These are phyloP conservation scores for Canna indica DNA, from an alignment of 176 grass and related monocot species.

Conservation along the genomic window DNA sequence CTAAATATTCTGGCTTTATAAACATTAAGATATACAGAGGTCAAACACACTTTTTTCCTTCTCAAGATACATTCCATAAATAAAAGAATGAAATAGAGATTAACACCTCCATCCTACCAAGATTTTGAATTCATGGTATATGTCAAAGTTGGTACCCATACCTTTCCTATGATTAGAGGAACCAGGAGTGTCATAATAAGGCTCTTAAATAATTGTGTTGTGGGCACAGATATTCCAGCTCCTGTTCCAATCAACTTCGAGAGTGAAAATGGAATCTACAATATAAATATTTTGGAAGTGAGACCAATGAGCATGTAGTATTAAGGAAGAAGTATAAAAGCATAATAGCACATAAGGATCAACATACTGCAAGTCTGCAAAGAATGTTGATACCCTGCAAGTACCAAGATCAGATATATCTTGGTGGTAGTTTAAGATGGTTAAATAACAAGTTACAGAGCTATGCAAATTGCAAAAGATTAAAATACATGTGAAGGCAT, in stretches of 20 bases:
- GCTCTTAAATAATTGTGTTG: constrained; percentile 64
- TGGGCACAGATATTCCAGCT: constrained; percentile 64
- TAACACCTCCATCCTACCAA: neutral
- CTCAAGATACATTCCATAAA: neutral
- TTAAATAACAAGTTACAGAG: neutral
- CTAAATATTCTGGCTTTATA: neutral
- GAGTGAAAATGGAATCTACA: constrained; percentile 76
- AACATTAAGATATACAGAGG: neutral
- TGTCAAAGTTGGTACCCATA: neutral
- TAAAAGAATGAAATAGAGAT: neutral
- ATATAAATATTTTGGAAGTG: neutral
- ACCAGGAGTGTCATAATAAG: constrained; percentile 59
- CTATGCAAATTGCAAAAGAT: neutral
- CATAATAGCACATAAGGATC: neutral
- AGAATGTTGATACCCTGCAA: neutral
- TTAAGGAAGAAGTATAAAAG: constrained; percentile 1
- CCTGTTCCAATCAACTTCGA: constrained; percentile 62
- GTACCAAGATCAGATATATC: neutral
- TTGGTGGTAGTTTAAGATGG: neutral
- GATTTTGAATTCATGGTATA: neutral
- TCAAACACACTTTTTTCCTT: neutral
- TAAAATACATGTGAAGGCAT: neutral
- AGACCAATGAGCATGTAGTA: constrained; percentile 1
- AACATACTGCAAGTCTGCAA: neutral
- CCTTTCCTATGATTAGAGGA: constrained; percentile 44